These are phyloP conservation scores for Pyrenochaeta sp. DNA, from an alignment of 2,329 filamentous ascomycete genomes.

Conservation along the genomic window DNA sequence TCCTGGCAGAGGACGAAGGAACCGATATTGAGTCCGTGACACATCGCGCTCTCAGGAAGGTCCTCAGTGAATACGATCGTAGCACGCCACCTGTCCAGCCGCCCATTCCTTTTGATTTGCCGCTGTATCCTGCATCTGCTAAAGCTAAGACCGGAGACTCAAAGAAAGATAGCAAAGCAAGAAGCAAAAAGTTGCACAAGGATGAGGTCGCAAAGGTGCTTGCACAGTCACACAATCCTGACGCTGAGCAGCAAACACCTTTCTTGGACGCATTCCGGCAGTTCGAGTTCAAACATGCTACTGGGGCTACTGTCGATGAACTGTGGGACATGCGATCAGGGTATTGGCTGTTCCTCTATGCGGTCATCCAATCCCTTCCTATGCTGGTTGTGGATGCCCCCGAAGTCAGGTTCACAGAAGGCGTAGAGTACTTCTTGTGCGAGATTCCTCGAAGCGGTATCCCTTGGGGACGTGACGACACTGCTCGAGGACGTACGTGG, in stretches of 20 bases:
- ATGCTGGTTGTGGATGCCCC: constrained; percentile 80
- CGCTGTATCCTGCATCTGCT: constrained; percentile 74
- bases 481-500: constrained; percentile 67
- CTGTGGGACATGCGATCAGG: constrained; percentile 75
- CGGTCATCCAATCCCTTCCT: constrained; percentile 77
- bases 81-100: constrained; percentile 89
- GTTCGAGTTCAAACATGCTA: constrained; percentile 74
- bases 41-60: constrained; percentile 72
- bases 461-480: constrained; percentile 75
- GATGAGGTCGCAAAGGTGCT: constrained; percentile 80
- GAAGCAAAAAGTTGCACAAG: constrained; percentile 75
- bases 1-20: constrained; percentile 62
- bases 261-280: constrained; percentile 75
- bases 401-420: constrained; percentile 71
- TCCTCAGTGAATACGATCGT: constrained; percentile 87
- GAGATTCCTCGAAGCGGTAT: constrained; percentile 74
- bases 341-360: constrained; percentile 83
- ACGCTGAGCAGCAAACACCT: constrained; percentile 66
- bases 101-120: constrained; percentile 88
- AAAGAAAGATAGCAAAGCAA: constrained; percentile 78
- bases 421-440: constrained; percentile 83
- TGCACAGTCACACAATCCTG: constrained; percentile 82
- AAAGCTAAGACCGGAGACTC: constrained; percentile 69
- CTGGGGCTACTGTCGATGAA: constrained; percentile 70
- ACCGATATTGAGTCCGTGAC: constrained; percentile 65